Base-by-base conservation (phyloP, 345 rosid genomes). In the Erucastrum elatum region DNA sequence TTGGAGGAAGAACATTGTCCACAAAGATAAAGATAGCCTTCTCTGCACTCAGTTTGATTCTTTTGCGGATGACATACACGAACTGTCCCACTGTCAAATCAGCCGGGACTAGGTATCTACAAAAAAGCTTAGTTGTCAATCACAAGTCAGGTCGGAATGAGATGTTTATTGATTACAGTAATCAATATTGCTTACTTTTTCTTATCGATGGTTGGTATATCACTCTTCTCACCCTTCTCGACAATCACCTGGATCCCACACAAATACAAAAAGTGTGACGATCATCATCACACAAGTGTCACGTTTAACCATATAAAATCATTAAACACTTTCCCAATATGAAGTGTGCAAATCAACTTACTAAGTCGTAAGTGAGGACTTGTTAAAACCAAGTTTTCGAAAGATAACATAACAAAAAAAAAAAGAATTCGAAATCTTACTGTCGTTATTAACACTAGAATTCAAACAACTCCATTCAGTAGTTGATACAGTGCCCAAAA, bases 11-110 rank as follows among this genome's bases (percentile, higher is more conserved):
- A 77, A 90, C 91, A 78, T 88, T 87, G 80, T 90, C 91, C 34
- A 93, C 88, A 69, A 93, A 91, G 80, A 93, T 87, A 83, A 93
- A 93, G 77, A 91, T 91, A 0, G 94, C 95, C 84, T 87, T 93
- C 41, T 93, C 97, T 11, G 95, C 93, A 68, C 95, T 90, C 69
- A 87, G 83, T 79, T 90, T 91, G 78, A 91, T 93, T 79, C 95
- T 88, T 85, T 91, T 91, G 53, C 94, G 90, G 71, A 91, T 88
- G 6, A 93, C 94, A 73, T 93, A 93, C 5, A 91, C 98, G 33
- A 93, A 93, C 69, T 91, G 98, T 11, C 97, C 97, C 26, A 91
- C 97, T 0, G 97, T 90, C 63, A 93, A 81, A 78, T 91, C 97
- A 2, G 94, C 94, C 0, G 97, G 98, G 72, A 93, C 98, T 27